These are phyloP conservation scores for Leptodermis oblonga DNA, from an alignment of 257 asterid genomes.

Conservation along the genomic window DNA sequence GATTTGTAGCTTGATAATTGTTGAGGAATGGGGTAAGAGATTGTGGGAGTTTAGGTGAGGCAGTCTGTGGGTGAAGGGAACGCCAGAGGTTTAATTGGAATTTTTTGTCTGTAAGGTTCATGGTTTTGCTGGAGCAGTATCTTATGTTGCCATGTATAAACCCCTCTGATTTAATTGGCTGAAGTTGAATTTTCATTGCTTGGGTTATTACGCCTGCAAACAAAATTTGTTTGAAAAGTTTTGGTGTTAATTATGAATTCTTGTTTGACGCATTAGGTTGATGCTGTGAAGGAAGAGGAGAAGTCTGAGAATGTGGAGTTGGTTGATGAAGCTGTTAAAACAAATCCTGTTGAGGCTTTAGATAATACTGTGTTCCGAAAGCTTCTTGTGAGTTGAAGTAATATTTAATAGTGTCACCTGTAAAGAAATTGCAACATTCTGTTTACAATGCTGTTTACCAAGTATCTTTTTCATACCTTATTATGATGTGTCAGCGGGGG, in stretches of 20 bases:
- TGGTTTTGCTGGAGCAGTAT: neutral
- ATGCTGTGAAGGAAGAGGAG: slow-evolving; percentile 41
- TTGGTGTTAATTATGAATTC: slow-evolving; percentile 6
- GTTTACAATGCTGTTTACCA: slow-evolving; percentile 26
- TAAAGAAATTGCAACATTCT: slow-evolving; percentile 21
- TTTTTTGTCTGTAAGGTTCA: neutral
- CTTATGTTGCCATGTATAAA: neutral
- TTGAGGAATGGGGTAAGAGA: too few species aligned
- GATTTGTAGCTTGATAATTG: neutral
- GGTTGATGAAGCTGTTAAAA: slow-evolving; percentile 33
- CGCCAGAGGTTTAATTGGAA: too few species aligned
- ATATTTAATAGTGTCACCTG: slow-evolving; percentile 28
- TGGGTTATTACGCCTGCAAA: neutral
- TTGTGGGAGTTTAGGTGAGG: neutral
- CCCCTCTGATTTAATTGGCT: neutral
- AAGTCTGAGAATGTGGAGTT: slow-evolving; percentile 29
- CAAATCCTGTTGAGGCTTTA: slow-evolving; percentile 37
- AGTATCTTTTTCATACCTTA: slow-evolving; percentile 29
- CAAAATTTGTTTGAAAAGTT: neutral
- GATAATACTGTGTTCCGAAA: slow-evolving; percentile 67
- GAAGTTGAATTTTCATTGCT: neutral
- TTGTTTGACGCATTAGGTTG: slow-evolving; percentile 30
- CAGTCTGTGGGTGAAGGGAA: neutral
- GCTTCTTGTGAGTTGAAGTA: slow-evolving; percentile 91
- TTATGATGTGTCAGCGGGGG: slow-evolving; percentile 72